A percentile compares a stretch with the other conserved stretches of the same genome.
Conservation (phyloP, 257 asterid species). For the Mentha longifolia region DNA sequence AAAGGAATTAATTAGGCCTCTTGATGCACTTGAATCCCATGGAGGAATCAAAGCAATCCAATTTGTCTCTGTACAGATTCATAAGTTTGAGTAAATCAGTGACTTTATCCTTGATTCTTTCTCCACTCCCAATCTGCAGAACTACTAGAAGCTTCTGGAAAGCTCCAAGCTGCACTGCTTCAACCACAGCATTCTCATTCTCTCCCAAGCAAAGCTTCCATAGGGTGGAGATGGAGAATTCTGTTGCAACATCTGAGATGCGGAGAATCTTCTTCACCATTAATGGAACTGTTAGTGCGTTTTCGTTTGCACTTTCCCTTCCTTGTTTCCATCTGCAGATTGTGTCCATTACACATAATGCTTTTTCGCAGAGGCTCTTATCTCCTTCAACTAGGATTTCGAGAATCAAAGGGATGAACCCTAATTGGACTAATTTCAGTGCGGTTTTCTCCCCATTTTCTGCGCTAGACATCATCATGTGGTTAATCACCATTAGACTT, state of each 20-base stretch:
- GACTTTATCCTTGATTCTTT: conserved; percentile 58
- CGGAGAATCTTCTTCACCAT: conserved; percentile 76
- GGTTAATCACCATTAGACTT: conserved; percentile 54
- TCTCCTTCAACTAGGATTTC: conserved; percentile 75
- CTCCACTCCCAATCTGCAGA: conserved; percentile 73
- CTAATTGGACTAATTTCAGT: conserved; percentile 46
- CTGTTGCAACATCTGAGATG: conserved; percentile 65
- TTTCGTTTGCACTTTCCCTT: conserved; percentile 41
- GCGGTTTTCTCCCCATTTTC: conserved; percentile 14
- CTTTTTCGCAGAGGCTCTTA: conserved; percentile 55
- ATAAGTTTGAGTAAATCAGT: conserved; percentile 72
- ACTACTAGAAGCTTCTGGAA: conserved; percentile 82
- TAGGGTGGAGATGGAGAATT: conserved; percentile 51
- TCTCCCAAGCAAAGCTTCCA: conserved; percentile 63
- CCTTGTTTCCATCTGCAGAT: conserved; percentile 55
- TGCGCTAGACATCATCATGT: conserved; percentile 39
- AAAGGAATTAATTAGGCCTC: conserved; percentile 44
- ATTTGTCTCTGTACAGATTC: conserved; percentile 58
- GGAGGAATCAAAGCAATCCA: conserved; percentile 70
- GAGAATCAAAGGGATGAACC: conserved; percentile 56
- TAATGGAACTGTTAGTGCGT: conserved; percentile 63
- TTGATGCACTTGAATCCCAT: conserved; percentile 66
- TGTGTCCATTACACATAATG: conserved; percentile 56
- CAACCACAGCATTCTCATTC: conserved; percentile 44
- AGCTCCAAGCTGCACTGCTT: conserved; percentile 72